Conservation (phyloP, 805 yeast species). For the Candida loeiensis region DNA sequence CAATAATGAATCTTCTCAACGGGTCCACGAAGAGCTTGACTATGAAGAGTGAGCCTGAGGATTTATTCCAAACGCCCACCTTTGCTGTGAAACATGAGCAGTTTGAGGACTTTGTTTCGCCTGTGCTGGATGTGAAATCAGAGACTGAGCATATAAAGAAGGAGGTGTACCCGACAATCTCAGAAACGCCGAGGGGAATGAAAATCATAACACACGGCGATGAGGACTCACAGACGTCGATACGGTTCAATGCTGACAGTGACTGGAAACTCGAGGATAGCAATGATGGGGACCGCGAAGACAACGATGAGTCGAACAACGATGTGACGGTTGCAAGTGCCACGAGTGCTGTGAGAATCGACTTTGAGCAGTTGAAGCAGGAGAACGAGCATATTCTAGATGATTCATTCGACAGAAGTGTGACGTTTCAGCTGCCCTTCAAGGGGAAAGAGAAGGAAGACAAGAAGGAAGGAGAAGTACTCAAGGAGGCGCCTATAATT, state of each 20-base stretch:
- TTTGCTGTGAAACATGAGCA: conserved; percentile 1
- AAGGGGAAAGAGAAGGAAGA: neutral
- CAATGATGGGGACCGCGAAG: conserved; percentile 38
- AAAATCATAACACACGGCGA: conserved; percentile 8
- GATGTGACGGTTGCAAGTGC: conserved; percentile 12
- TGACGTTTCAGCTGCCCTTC: neutral
- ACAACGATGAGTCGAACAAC: conserved; percentile 27
- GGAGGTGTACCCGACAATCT: conserved; percentile 7
- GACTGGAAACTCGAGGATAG: conserved; percentile 39
- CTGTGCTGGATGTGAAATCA: conserved; percentile 1
- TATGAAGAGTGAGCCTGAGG: neutral
- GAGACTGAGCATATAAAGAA: neutral
- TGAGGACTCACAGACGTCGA: conserved; percentile 15
- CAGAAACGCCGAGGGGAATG: conserved; percentile 5
- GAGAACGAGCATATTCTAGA: conserved; percentile 4
- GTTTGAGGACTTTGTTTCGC: neutral
- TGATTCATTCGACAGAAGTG: conserved; percentile 7
- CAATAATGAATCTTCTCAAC: conserved; percentile 36
- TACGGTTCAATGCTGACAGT: conserved; percentile 31
- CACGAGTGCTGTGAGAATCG: conserved; percentile 7
- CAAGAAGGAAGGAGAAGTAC: conserved; percentile 1
- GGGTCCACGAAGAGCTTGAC: neutral
- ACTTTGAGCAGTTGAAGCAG: conserved; percentile 12
- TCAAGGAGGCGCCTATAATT: neutral
- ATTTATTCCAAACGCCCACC: neutral